Conservation (phyloP, 2,329 filamentous ascomycete genomes). For the Botrytis galanthina region DNA sequence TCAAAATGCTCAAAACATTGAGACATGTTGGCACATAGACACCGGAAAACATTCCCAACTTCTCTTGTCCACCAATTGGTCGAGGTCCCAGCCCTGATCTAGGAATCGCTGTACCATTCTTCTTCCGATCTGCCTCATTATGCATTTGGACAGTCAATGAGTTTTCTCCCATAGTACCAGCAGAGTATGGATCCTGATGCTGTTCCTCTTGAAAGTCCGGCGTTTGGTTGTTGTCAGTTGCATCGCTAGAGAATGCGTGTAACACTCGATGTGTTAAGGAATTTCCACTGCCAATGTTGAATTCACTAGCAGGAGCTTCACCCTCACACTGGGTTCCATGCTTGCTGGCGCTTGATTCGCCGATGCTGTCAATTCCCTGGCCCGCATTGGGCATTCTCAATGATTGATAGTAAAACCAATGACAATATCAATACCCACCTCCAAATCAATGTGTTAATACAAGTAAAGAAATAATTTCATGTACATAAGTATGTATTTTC, state of each 20-base stretch:
- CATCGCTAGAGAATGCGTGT: conserved; percentile 4
- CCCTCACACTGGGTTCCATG: background rate
- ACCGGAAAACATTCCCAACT: conserved; percentile 73
- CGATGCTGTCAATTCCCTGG: conserved; percentile 8
- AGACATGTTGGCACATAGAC: conserved; percentile 87
- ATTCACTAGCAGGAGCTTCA: background rate
- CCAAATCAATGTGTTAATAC: background rate
- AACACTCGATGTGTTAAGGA: conserved; percentile 2
- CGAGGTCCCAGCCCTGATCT: conserved; percentile 43
- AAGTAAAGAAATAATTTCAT: background rate
- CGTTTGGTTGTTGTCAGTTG: background rate
- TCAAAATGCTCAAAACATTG: conserved; percentile 85
- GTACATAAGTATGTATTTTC: background rate
- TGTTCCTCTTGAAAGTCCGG: background rate
- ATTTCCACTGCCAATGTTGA: background rate
- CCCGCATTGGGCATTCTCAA: conserved; percentile 18
- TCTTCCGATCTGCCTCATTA: conserved; percentile 32
- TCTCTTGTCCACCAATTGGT: conserved; percentile 47
- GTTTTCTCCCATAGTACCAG: conserved; percentile 22
- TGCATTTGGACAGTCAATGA: conserved; percentile 33
- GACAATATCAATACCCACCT: conserved; percentile 5
- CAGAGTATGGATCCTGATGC: conserved; percentile 7
- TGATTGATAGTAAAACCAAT: background rate
- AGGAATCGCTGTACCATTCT: conserved; percentile 37
- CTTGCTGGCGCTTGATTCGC: conserved; percentile 7